These are phyloP conservation scores for Neospora caninum DNA, from an alignment of 169 alveolate species.

Conservation along the genomic window DNA sequence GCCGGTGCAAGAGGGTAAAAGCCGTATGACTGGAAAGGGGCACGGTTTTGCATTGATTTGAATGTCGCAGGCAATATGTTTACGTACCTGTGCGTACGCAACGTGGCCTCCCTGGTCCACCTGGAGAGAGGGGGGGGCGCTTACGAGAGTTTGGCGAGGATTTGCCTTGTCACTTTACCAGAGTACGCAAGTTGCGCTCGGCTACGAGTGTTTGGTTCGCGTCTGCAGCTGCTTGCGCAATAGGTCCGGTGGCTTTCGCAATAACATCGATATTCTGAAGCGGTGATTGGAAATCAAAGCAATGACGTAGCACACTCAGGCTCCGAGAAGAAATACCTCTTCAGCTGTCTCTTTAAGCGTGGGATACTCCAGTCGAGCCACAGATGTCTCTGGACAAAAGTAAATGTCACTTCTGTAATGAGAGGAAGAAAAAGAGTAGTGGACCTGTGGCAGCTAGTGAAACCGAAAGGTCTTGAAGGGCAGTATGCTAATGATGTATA, in stretches of 20 bases:
- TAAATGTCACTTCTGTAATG: not conserved
- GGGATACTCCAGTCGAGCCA: slow-evolving; percentile 10
- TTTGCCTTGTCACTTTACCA: not conserved
- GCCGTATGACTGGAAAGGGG: not conserved
- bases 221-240: not conserved
- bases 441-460: slow-evolving; percentile 7
- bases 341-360: not conserved
- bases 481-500: not conserved
- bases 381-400: not conserved
- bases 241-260: not conserved
- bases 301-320: not conserved
- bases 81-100: not conserved
- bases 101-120: slow-evolving; percentile 35
- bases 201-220: slow-evolving; percentile 1
- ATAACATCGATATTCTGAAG: not conserved
- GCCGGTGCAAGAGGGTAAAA: not conserved
- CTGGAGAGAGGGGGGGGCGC: not conserved
- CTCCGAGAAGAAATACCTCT: not conserved
- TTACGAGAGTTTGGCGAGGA: not conserved
- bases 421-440: not conserved
- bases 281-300: not conserved
- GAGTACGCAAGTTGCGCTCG: not conserved
- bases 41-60: not conserved
- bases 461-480: not conserved
- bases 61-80: not conserved